phyloP scores from a whole-genome alignment of 2,329 filamentous ascomycete genomes.

The Sclerotinia subarctica region DNA sequence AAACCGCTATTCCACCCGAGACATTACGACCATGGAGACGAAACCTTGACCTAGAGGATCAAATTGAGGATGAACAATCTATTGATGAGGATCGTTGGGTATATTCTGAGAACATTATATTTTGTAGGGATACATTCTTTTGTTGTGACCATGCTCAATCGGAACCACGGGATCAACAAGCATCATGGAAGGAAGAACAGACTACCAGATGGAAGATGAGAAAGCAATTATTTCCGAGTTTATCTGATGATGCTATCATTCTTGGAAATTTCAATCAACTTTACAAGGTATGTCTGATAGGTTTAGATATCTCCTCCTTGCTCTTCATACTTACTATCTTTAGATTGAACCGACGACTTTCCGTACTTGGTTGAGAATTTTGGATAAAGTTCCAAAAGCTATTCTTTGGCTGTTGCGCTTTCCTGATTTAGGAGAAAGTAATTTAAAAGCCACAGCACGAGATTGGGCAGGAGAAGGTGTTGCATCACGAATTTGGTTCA shows the following conservation, averaged over 20 bases:
- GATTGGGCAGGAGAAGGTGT: conserved; percentile 84
- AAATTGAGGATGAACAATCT: conserved; percentile 59
- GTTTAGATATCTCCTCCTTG: not conserved
- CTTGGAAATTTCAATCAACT: conserved; percentile 98
- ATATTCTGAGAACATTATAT: conserved; percentile 95
- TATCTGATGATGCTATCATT: conserved; percentile 82
- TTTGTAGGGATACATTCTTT: conserved; percentile 92
- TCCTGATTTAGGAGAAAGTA: conserved; percentile 85
- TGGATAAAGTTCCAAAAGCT: conserved; percentile 79
- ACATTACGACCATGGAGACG: conserved; percentile 77
- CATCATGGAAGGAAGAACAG: conserved; percentile 84
- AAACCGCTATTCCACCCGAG: conserved; percentile 76
- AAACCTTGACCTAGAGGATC: conserved; percentile 72
- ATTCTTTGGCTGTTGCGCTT: conserved; percentile 96
- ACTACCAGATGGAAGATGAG: conserved; percentile 84
- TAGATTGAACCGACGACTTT: conserved; percentile 97
- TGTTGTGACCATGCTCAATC: conserved; percentile 94
- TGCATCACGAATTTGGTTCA: conserved; percentile 85
- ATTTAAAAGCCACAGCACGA: conserved; percentile 75
- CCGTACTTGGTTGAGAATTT: conserved; percentile 89
- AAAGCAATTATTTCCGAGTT: conserved; percentile 80
- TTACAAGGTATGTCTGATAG: conserved; percentile 71
- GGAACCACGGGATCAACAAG: conserved; percentile 65
- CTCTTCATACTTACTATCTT: conserved; percentile 11
- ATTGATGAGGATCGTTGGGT: conserved; percentile 74